phyloP scores from a whole-genome alignment of 106 monocot genomes.

The Gastrodia elata region DNA sequence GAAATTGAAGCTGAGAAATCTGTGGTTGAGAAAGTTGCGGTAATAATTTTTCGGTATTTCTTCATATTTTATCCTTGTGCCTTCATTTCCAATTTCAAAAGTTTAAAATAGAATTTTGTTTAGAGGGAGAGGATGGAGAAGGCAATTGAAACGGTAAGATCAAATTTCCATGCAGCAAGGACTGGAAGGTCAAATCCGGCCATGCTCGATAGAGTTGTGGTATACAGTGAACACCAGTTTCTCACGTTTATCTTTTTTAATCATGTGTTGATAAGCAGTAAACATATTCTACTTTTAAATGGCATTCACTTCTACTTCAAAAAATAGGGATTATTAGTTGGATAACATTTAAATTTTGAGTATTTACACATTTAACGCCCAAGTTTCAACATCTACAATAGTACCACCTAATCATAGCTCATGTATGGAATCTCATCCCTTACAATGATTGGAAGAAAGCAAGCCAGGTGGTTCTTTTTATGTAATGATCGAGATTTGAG shows the following conservation, averaged over 20 bases:
- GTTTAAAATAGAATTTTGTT: too few relatives aligned
- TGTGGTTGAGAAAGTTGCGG: conserved; percentile 58
- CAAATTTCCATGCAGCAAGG: conserved; percentile 80
- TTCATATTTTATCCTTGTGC: neutral
- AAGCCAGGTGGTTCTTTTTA: too few relatives aligned
- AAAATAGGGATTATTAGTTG: neutral
- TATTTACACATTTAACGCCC: too few relatives aligned
- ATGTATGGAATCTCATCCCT: too few relatives aligned
- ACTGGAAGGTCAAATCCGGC: conserved; percentile 92
- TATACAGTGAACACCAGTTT: conserved; percentile 13
- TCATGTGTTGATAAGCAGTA: neutral
- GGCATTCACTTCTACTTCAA: neutral
- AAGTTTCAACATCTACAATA: too few relatives aligned
- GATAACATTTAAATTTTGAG: too few relatives aligned
- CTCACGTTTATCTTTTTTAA: neutral
- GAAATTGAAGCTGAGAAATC: conserved; percentile 87
- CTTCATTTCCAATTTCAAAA: too few relatives aligned
- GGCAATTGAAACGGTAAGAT: conserved; percentile 65
- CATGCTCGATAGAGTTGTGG: conserved; percentile 93
- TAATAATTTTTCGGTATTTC: conserved; percentile 15
- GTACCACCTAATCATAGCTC: too few relatives aligned
- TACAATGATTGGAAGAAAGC: too few relatives aligned
- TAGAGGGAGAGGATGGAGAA: conserved; percentile 94
- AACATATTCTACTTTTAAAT: neutral
- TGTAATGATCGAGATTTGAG: too few relatives aligned